Evolutionary conservation across 2,329 filamentous ascomycete genomes (phyloP), one percentile per base, ranked within the genome.

Genomic region (Exophiala xenobiotica): DNA sequence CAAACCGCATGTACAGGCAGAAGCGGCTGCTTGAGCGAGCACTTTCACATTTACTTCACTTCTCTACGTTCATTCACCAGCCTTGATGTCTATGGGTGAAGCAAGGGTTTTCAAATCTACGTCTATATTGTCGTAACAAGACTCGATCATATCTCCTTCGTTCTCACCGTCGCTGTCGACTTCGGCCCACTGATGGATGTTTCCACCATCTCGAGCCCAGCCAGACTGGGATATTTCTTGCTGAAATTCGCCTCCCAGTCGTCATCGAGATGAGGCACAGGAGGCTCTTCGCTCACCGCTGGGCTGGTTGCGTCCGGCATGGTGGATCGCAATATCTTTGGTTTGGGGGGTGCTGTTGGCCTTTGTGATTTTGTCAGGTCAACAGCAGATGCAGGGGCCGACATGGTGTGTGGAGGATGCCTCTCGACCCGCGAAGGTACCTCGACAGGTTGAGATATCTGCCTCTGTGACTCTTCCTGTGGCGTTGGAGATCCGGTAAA

Each of bases 201-300:
- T 71, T 93, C 88, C n/a, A 90, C 86, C 83, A 92, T 88, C 73
- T 96, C 91, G 61, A 96, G 81, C 7, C 89, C 81, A 49, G 84
- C 85, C 52, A 97, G 73, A 66, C 87, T 95, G 1, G 92, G 92
- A 69, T 90, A 96, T 52, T 90, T 78, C 70, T 90, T 90, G 54
- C 85, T 86, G 67, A 97, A 96, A 65, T 88, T 79, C 18, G 72
- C 71, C 56, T 85, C 81, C 76, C 78, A 81, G 51, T 84, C 81
- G 70, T 90, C 87, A 16, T 33, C 63, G 46, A 14, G 60, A 61
- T 18, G 60, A 61, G 20, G 50, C 47, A 33, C 40, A 27, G 33
- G 12, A 24, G 43, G 35, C 42, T 53, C 53, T 46, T 67, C 57
- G 65, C 58, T 51, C 63, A 59, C 43, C 67, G 58, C 46, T 67